Evolutionary conservation across 1,284 basidiomycete species (phyloP).

Genomic region (Ceratobasidium sp.): DNA sequence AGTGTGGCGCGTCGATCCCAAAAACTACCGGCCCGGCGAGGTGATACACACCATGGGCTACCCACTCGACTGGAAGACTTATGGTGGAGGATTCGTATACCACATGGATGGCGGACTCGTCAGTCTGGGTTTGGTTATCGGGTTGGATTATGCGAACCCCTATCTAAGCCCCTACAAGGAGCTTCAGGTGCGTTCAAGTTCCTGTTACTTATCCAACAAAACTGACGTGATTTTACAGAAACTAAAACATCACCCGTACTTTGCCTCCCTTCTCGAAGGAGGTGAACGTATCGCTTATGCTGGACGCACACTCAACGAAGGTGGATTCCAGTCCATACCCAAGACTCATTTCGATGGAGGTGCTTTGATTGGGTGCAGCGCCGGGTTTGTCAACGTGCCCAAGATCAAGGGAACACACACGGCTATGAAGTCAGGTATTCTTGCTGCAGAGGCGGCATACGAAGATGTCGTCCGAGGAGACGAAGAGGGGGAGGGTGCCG

Average conservation of each 20-base stretch:
- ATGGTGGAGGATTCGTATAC: conserved; percentile 95
- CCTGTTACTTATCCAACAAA: neutral
- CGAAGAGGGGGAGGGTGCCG: conserved; percentile 45
- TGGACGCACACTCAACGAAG: conserved; percentile 91
- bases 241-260: conserved; percentile 98
- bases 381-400: conserved; percentile 95
- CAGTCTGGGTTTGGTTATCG: conserved; percentile 90
- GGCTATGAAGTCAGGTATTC: conserved; percentile 99
- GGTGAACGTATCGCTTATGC: conserved; percentile 88
- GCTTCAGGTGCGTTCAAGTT: conserved; percentile 71
- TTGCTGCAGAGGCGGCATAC: conserved; percentile 90
- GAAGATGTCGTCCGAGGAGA: conserved; percentile 53
- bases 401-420: conserved; percentile 99
- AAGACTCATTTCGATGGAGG: conserved; percentile 94
- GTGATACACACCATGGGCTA: conserved; percentile 95
- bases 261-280: conserved; percentile 79
- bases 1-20: conserved; percentile 89
- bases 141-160: conserved; percentile 94
- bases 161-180: conserved; percentile 93
- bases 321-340: conserved; percentile 92
- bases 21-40: conserved; percentile 81
- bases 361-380: conserved; percentile 93
- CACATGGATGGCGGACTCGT: conserved; percentile 96
- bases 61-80: conserved; percentile 86
- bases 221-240: conserved; percentile 58